Conservation (phyloP, 148 eudicot genomes). For the Hydrangea macrophylla region DNA sequence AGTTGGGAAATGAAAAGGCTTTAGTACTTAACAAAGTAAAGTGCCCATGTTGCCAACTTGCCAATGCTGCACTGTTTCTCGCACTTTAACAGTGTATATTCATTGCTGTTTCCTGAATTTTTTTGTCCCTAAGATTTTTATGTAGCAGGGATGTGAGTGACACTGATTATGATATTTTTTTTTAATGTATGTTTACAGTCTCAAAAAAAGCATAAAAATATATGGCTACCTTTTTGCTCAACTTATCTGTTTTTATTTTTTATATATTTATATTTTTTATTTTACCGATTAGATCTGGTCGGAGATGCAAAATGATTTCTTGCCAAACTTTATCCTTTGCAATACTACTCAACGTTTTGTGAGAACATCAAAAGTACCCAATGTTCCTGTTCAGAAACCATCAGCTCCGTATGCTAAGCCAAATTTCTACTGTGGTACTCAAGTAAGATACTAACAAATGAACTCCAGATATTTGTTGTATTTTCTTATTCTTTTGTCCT, state of each 20-base stretch:
- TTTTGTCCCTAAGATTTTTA: too few species aligned
- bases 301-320: conserved; percentile 96
- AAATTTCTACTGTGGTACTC: conserved; percentile 90
- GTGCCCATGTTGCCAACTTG: too few species aligned
- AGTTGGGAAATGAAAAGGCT: too few species aligned
- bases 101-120: too few species aligned
- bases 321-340: conserved; percentile 87
- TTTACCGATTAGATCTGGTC: conserved; percentile 95
- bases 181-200: neutral
- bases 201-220: neutral
- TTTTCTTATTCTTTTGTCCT: neutral
- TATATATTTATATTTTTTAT: too few species aligned
- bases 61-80: too few species aligned
- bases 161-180: neutral
- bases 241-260: conserved; percentile 15
- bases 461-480: neutral
- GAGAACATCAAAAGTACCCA: conserved; percentile 68
- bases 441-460: conserved; percentile 43
- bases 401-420: conserved; percentile 86
- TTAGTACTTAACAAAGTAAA: too few species aligned
- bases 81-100: too few species aligned
- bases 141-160: neutral
- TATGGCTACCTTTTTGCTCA: neutral
- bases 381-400: conserved; percentile 85
- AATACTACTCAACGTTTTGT: conserved; percentile 96